Conservation (phyloP, 1,284 basidiomycete genomes). For the Tremellales sp. region DNA sequence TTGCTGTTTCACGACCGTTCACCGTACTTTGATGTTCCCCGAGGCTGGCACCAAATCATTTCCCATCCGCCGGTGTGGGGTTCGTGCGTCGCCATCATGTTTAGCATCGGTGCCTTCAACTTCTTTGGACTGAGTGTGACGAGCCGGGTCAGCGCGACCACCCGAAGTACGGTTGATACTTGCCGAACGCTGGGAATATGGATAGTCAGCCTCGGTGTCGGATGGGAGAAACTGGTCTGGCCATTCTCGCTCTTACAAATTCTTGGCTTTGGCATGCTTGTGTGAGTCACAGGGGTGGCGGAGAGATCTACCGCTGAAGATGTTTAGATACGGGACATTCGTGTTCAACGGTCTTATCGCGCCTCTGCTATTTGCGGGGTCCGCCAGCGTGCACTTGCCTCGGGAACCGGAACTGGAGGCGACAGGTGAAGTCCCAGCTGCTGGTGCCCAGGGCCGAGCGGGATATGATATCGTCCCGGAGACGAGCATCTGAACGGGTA, state of each 20-base stretch:
- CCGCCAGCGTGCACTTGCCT: slow-evolving; percentile 29
- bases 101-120: slow-evolving; percentile 91
- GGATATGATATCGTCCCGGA: slow-evolving; percentile 38
- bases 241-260: slow-evolving; percentile 83
- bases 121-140: slow-evolving; percentile 93
- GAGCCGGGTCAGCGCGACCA: slow-evolving; percentile 80
- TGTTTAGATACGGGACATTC: slow-evolving; percentile 46
- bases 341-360: slow-evolving; percentile 69
- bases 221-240: slow-evolving; percentile 86
- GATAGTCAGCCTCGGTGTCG: slow-evolving; percentile 74
- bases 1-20: slow-evolving; percentile 60
- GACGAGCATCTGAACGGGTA: too few species aligned
- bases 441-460: slow-evolving; percentile 25
- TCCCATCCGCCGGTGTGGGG: slow-evolving; percentile 71
- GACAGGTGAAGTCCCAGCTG: slow-evolving; percentile 35
- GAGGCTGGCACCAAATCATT: slow-evolving; percentile 87
- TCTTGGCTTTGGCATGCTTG: slow-evolving; percentile 81
- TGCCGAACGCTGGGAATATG: slow-evolving; percentile 83
- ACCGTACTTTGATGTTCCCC: slow-evolving; percentile 85
- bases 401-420: slow-evolving; percentile 39
- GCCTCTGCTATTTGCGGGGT: slow-evolving; percentile 56
- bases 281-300: slow-evolving; percentile 56
- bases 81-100: slow-evolving; percentile 71
- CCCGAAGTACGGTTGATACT: slow-evolving; percentile 86
- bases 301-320: slow-evolving; percentile 3